Base-by-base conservation (phyloP, 2,329 filamentous ascomycete species). In the Colletotrichum kahawae region DNA sequence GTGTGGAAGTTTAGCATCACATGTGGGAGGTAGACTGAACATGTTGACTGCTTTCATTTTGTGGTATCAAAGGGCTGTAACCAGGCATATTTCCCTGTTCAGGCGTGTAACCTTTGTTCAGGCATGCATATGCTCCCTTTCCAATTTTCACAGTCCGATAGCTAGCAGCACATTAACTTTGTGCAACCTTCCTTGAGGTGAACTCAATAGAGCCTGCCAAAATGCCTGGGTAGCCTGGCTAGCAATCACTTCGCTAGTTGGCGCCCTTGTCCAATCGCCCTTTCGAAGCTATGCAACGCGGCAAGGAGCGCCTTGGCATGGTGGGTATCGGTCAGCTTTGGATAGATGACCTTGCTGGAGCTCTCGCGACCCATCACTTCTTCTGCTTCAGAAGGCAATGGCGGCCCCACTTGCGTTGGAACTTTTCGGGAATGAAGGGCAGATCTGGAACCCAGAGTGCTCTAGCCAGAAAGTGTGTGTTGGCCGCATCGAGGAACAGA, bases 401-500 rank as follows among this genome's bases (percentile, higher is more conserved):
- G 68, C 92, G 89, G 21, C 95, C 97, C 95, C 96, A 98, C 83
- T 92, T 92, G 72, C 96, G 91, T 79, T 89, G 91, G 77, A 92
- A 93, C 74, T 88, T 89, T 56, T 92, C 88, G 1, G 96, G 95
- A 16, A 98, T 86, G 51, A 95, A 84, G 0, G 89, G 85, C 76
- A 92, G 84, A 78, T 95, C 90, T 4, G 97, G 97, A 43, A 98
- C 82, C 95, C 95, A 98, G 62, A 98, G 84, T 10, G 95, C 90
- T 76, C 97, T 91, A 3, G 94, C 94, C 7, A 98, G 77, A 13
- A 94, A 84, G 57, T 92, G 89, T 0, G 96, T 98, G 72, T 89
- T 90, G 6, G 90, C 91, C 1, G 94, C 90, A 82, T 99, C 97
- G 14, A 99, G 87, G 83, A 98, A 98, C 1, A 89, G 89, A 77